These are phyloP conservation scores for Mycena olivaceomarginata DNA, from an alignment of 768 basidiomycete genomes.

Conservation along the genomic window DNA sequence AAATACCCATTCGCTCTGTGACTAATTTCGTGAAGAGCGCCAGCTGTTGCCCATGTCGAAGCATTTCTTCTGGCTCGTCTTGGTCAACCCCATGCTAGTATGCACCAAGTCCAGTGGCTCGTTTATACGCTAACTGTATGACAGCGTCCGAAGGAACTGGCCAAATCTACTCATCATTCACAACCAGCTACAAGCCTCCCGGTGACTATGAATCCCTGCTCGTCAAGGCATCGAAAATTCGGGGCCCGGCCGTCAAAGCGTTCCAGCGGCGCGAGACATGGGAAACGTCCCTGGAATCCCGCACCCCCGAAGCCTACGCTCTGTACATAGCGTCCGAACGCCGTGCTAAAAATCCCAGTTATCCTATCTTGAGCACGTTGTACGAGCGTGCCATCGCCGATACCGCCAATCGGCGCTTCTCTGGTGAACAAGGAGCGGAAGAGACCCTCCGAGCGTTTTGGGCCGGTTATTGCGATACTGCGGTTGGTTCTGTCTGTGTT, in stretches of 20 bases:
- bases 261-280: constrained; percentile 78
- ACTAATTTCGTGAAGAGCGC: constrained; percentile 55
- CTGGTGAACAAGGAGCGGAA: constrained; percentile 74
- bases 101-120: constrained; percentile 37
- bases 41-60: constrained; percentile 72
- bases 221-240: constrained; percentile 85
- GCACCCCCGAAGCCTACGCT: constrained; percentile 76
- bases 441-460: constrained; percentile 80
- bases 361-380: constrained; percentile 72
- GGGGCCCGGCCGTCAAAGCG: constrained; percentile 74
- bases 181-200: constrained; percentile 83
- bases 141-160: constrained; percentile 88
- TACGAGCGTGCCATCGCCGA: constrained; percentile 88
- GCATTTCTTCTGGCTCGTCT: constrained; percentile 79
- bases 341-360: constrained; percentile 74
- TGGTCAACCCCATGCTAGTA: constrained; percentile 86
- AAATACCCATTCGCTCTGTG: not conserved
- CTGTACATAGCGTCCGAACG: constrained; percentile 80
- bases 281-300: constrained; percentile 71
- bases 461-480: constrained; percentile 81
- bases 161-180: constrained; percentile 92
- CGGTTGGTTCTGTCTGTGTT: constrained; percentile 66
- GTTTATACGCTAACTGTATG: constrained; percentile 12
- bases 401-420: constrained; percentile 76
- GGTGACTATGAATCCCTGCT: constrained; percentile 87